phyloP scores from a whole-genome alignment of 2,329 filamentous ascomycete species.

The Trichoderma sp. region DNA sequence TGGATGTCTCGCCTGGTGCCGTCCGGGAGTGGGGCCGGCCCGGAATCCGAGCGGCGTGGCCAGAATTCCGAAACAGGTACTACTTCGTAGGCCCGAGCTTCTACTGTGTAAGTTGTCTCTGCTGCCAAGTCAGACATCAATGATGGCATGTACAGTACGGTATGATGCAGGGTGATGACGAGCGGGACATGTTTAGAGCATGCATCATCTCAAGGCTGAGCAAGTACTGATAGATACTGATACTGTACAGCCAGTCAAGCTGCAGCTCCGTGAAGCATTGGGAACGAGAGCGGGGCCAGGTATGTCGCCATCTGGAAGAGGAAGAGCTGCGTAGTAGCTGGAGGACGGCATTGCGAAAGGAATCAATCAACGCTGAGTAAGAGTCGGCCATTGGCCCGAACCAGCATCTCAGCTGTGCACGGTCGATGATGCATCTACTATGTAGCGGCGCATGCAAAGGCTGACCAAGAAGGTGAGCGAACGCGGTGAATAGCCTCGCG shows the following conservation, averaged over 20 bases:
- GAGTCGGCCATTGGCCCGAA: not conserved
- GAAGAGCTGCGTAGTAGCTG: not conserved
- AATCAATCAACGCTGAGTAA: not conserved
- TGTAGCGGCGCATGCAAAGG: not conserved
- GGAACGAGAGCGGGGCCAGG: not conserved
- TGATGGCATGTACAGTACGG: not conserved
- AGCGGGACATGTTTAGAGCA: not conserved
- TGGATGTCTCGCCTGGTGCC: not conserved
- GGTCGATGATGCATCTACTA: slow-evolving; percentile 4
- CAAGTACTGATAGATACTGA: no score
- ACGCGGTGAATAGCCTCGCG: not conserved
- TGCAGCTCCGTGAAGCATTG: not conserved
- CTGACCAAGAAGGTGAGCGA: not conserved
- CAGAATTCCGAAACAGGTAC: not conserved
- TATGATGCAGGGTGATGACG: not conserved
- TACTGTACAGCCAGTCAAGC: no score
- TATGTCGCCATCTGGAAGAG: not conserved
- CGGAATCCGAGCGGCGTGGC: slow-evolving; percentile 5
- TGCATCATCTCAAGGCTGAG: not conserved
- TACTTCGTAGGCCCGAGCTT: not conserved
- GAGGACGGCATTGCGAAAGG: not conserved
- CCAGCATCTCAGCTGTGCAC: not conserved
- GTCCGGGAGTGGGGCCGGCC: slow-evolving; percentile 10
- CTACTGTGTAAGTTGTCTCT: not conserved
- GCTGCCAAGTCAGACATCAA: not conserved